Percentiles rank a stretch among this genome's conserved stretches.
These are phyloP conservation scores for Effrenium voratum DNA, from an alignment of 73 alveolate species.

Conservation along the genomic window DNA sequence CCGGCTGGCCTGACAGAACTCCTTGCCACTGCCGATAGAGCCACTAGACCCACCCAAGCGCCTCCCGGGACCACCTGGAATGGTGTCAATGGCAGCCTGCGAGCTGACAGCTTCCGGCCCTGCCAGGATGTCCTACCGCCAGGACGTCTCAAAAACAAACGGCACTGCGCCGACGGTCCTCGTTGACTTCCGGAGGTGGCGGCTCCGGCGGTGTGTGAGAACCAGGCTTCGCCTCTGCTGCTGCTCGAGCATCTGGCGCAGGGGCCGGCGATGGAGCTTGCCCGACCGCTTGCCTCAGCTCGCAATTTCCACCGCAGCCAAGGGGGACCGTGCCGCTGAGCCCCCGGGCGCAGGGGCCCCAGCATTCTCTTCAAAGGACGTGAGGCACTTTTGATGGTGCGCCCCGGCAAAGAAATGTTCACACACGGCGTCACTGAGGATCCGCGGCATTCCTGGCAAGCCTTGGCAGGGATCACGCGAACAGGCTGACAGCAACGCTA, in stretches of 20 bases:
- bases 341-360: too few relatives aligned
- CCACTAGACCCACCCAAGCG: background rate
- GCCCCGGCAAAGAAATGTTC: too few relatives aligned
- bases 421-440: too few relatives aligned
- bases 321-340: background rate
- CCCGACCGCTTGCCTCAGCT: slow-evolving; percentile 50
- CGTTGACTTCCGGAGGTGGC: slow-evolving; percentile 73
- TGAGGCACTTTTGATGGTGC: background rate
- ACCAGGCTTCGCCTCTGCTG: slow-evolving; percentile 45
- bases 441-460: too few relatives aligned
- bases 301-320: background rate
- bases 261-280: slow-evolving; percentile 38
- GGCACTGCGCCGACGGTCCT: slow-evolving; percentile 14
- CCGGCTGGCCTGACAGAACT: slow-evolving; percentile 67
- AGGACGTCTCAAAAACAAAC: background rate
- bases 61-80: slow-evolving; percentile 85
- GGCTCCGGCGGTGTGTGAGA: slow-evolving; percentile 59
- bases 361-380: too few relatives aligned
- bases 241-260: slow-evolving; percentile 67
- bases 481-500: too few relatives aligned
- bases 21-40: too few relatives aligned
- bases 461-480: too few relatives aligned
- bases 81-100: slow-evolving; percentile 61
- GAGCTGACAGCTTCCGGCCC: slow-evolving; percentile 81
- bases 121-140: slow-evolving; percentile 55